A percentile compares a stretch with the other conserved stretches of the same genome.
These are phyloP conservation scores for Colletotrichum viniferum DNA, from an alignment of 2,329 filamentous ascomycete genomes.

Conservation along the genomic window DNA sequence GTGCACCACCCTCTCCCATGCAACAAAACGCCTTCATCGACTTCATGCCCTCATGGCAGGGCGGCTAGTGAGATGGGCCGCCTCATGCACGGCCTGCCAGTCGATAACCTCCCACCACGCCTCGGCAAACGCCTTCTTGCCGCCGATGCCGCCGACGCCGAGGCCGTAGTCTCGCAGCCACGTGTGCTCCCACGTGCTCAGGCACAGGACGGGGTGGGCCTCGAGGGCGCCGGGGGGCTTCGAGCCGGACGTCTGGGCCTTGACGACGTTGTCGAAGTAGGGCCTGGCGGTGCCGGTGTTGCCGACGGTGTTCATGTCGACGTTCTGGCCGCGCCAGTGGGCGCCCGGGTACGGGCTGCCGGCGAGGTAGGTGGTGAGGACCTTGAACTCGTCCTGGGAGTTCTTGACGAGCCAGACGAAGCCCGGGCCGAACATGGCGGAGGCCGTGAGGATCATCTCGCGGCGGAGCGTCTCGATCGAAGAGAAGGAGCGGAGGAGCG, in stretches of 20 bases:
- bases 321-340: constrained; percentile 73
- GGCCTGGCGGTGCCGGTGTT: constrained; percentile 37
- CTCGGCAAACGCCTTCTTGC: constrained; percentile 78
- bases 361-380: constrained; percentile 89
- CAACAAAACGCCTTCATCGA: neutral
- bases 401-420: constrained; percentile 91
- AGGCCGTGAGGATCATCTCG: constrained; percentile 81
- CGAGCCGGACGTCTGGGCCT: constrained; percentile 27
- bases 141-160: constrained; percentile 60
- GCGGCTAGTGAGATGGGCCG: constrained; percentile 9
- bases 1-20: neutral
- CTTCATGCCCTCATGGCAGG: neutral
- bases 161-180: constrained; percentile 83
- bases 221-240: constrained; percentile 70
- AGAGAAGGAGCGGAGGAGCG: constrained; percentile 76
- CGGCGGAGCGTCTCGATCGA: constrained; percentile 80
- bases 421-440: constrained; percentile 93
- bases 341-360: constrained; percentile 87
- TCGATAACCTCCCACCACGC: constrained; percentile 89
- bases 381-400: constrained; percentile 55
- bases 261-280: constrained; percentile 44
- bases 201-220: constrained; percentile 79
- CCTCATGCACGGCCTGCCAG: constrained; percentile 75
- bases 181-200: constrained; percentile 96
- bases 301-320: constrained; percentile 72